phyloP scores from a whole-genome alignment of 192 early-diverging fungal genomes.

The Helicostylum pulchrum region DNA sequence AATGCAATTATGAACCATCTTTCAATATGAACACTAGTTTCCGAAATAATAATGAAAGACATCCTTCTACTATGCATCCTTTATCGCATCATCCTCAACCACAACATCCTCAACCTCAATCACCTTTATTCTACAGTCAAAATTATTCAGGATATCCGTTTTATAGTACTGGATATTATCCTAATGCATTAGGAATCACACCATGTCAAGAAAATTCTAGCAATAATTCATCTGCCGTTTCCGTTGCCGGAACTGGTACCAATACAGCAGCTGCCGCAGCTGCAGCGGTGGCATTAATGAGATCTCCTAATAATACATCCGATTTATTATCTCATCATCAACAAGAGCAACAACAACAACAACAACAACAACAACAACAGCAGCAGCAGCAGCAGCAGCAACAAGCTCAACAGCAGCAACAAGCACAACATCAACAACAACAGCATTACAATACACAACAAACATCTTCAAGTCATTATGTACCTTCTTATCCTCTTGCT shows the following conservation, averaged over 20 bases:
- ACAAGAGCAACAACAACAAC: background rate
- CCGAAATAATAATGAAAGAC: background rate
- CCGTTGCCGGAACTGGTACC: constrained; percentile 1
- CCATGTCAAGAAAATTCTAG: constrained; percentile 17
- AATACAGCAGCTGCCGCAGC: constrained; percentile 6
- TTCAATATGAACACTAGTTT: constrained; percentile 2
- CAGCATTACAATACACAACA: background rate
- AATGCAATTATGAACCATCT: constrained; percentile 8
- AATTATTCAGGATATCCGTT: constrained; percentile 14
- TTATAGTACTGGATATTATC: constrained; percentile 13
- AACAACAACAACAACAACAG: background rate
- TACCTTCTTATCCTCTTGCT: constrained; percentile 11
- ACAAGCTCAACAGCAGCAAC: background rate
- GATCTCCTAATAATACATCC: constrained; percentile 8
- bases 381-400: constrained; percentile 5
- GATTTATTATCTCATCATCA: constrained; percentile 16
- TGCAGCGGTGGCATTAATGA: constrained; percentile 6
- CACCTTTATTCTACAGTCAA: constrained; percentile 13
- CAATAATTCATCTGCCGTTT: constrained; percentile 2
- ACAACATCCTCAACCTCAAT: constrained; percentile 13
- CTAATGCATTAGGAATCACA: constrained; percentile 14
- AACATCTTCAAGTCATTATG: constrained; percentile 12
- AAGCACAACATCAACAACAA: background rate
- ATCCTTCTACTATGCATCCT: constrained; percentile 3
- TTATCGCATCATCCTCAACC: constrained; percentile 4